phyloP scores from a whole-genome alignment of 1,284 basidiomycete species.

The Pholiota adiposa region DNA sequence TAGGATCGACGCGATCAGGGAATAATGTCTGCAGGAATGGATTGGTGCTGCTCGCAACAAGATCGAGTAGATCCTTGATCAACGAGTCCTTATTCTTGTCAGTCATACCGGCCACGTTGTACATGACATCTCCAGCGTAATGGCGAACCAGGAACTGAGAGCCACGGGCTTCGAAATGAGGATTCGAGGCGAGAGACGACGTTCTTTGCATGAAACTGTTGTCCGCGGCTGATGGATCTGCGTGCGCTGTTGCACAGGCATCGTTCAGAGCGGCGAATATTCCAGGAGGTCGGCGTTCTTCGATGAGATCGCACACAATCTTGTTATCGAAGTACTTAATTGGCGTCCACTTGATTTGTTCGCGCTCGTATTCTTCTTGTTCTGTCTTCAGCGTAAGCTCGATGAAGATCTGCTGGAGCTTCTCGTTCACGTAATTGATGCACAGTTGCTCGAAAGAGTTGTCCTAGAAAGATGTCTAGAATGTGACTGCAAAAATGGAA shows the following conservation, averaged over 20 bases:
- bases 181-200: slow-evolving; percentile 78
- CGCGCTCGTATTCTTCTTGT: slow-evolving; percentile 98
- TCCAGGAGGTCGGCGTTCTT: slow-evolving; percentile 94
- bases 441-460: slow-evolving; percentile 99
- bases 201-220: slow-evolving; percentile 96
- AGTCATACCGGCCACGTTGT: slow-evolving; percentile 97
- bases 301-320: slow-evolving; percentile 98
- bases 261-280: slow-evolving; percentile 99
- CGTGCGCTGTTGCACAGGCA: slow-evolving; percentile 97
- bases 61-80: slow-evolving; percentile 92
- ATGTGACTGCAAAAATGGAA: slow-evolving; percentile 4
- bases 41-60: slow-evolving; percentile 83
- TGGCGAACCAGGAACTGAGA: slow-evolving; percentile 91
- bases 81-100: slow-evolving; percentile 99
- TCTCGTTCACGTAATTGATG: slow-evolving; percentile 99
- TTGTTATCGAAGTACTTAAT: slow-evolving; percentile 98
- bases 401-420: slow-evolving; percentile 99
- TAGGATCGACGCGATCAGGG: slow-evolving; percentile 94
- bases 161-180: slow-evolving; percentile 93
- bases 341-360: slow-evolving; percentile 99
- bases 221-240: slow-evolving; percentile 95
- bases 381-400: slow-evolving; percentile 98
- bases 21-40: slow-evolving; percentile 89
- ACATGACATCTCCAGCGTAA: slow-evolving; percentile 98
- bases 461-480: slow-evolving; percentile 55